Conservation (phyloP, 2,329 filamentous ascomycete species). For the Aureobasidium sp. region DNA sequence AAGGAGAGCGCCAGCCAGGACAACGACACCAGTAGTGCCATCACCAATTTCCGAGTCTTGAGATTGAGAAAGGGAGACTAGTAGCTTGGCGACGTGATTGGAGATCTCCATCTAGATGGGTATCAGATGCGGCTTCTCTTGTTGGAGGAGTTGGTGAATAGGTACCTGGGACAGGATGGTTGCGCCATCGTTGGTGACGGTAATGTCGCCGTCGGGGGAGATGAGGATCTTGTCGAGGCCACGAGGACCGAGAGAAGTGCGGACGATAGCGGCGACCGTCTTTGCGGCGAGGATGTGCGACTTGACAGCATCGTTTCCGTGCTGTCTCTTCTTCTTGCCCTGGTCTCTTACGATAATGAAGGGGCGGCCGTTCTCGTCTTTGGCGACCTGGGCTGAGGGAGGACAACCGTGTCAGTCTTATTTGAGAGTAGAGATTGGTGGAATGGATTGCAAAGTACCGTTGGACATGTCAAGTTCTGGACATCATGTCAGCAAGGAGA, state of each 20-base stretch:
- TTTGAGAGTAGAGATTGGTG: background rate
- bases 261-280: conserved; percentile 94
- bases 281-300: conserved; percentile 94
- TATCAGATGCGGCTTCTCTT: background rate
- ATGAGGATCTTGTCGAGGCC: conserved; percentile 99
- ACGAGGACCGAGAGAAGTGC: conserved; percentile 89
- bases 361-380: conserved; percentile 93
- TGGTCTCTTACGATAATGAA: conserved; percentile 99
- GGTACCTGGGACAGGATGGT: conserved; percentile 75
- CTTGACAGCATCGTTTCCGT: conserved; percentile 95
- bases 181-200: conserved; percentile 96
- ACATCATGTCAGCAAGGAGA: conserved; percentile 23
- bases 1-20: conserved; percentile 84
- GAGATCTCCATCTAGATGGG: conserved; percentile 81
- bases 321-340: conserved; percentile 94
- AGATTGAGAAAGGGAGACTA: conserved; percentile 95
- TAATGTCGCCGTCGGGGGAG: conserved; percentile 96
- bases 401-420: background rate
- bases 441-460: conserved; percentile 46
- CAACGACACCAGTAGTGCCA: conserved; percentile 94
- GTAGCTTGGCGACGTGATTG: conserved; percentile 93
- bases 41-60: conserved; percentile 99
- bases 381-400: conserved; percentile 62
- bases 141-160: conserved; percentile 7
- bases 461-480: conserved; percentile 76